Conservation (phyloP, 2,329 filamentous ascomycete genomes). For the Periglandula ipomoeae region DNA sequence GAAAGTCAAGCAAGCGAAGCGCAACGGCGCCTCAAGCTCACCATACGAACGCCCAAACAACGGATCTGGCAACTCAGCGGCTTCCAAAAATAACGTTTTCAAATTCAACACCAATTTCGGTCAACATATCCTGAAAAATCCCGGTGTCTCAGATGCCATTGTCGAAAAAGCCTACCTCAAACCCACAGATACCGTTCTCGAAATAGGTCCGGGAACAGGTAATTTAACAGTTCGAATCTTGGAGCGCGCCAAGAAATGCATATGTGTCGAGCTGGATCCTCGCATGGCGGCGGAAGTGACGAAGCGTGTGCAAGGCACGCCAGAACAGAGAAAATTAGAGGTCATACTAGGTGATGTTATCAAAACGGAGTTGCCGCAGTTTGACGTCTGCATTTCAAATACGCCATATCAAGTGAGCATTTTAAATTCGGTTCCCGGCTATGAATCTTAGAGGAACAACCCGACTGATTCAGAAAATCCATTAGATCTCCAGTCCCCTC, state of each 20-base stretch:
- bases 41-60: slow-evolving; percentile 32
- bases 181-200: slow-evolving; percentile 81
- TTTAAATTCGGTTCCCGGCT: too few relatives aligned
- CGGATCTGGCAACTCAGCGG: slow-evolving; percentile 7
- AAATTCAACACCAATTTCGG: slow-evolving; percentile 92
- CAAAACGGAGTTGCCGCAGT: slow-evolving; percentile 68
- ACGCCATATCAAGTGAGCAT: slow-evolving; percentile 50
- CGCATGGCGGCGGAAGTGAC: slow-evolving; percentile 94
- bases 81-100: slow-evolving; percentile 74
- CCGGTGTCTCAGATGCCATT: slow-evolving; percentile 68
- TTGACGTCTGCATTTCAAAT: slow-evolving; percentile 73
- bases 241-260: slow-evolving; percentile 71
- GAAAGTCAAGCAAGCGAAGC: slow-evolving; percentile 44
- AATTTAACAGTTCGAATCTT: slow-evolving; percentile 86
- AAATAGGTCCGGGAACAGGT: slow-evolving; percentile 84
- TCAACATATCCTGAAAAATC: slow-evolving; percentile 86
- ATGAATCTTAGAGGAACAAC: too few relatives aligned
- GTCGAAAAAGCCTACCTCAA: slow-evolving; percentile 73
- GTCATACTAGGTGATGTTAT: slow-evolving; percentile 81
- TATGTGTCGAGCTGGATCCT: slow-evolving; percentile 87
- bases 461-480: not conserved
- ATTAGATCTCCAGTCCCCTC: slow-evolving; percentile 76
- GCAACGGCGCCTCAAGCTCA: slow-evolving; percentile 34
- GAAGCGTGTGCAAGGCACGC: slow-evolving; percentile 85
- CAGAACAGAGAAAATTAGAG: slow-evolving; percentile 74